phyloP scores from a whole-genome alignment of 257 asterid genomes.

The Striga asiatica region DNA sequence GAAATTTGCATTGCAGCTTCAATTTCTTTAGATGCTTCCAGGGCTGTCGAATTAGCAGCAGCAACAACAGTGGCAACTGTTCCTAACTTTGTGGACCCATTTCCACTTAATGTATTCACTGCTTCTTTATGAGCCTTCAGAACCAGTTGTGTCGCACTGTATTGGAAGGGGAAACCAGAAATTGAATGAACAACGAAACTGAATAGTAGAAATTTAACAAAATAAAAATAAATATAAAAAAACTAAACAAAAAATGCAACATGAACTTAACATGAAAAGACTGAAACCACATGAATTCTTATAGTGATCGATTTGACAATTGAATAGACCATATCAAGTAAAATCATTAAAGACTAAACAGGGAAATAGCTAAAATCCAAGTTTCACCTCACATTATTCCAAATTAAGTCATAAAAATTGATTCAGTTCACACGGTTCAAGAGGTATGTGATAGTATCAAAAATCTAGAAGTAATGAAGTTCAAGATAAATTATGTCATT shows the following conservation, averaged over 20 bases:
- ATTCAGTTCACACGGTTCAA: neutral
- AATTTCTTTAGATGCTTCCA: constrained; percentile 91
- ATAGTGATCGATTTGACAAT: neutral
- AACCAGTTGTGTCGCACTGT: constrained; percentile 91
- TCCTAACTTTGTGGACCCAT: constrained; percentile 83
- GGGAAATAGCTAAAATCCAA: neutral
- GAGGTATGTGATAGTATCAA: neutral
- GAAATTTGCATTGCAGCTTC: constrained; percentile 95
- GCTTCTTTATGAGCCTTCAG: constrained; percentile 96
- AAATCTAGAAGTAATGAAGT: neutral
- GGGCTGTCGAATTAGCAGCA: constrained; percentile 95
- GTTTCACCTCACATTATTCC: neutral
- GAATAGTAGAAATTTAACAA: neutral
- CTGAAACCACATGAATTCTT: neutral
- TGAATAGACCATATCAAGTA: neutral
- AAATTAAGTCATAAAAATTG: neutral
- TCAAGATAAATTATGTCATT: neutral
- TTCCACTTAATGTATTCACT: constrained; percentile 91
- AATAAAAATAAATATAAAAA: too few relatives aligned
- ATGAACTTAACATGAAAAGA: constrained; percentile 8
- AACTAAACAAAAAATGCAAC: neutral
- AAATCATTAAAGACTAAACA: neutral
- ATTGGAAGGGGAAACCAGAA: constrained; percentile 15
- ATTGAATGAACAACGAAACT: constrained; percentile 3
- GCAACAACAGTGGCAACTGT: constrained; percentile 98